A percentile compares a stretch with the other conserved stretches of the same genome.
Evolutionary conservation across 352 stramenopile genomes (phyloP).

Genomic region (Discostella stelligera): DNA sequence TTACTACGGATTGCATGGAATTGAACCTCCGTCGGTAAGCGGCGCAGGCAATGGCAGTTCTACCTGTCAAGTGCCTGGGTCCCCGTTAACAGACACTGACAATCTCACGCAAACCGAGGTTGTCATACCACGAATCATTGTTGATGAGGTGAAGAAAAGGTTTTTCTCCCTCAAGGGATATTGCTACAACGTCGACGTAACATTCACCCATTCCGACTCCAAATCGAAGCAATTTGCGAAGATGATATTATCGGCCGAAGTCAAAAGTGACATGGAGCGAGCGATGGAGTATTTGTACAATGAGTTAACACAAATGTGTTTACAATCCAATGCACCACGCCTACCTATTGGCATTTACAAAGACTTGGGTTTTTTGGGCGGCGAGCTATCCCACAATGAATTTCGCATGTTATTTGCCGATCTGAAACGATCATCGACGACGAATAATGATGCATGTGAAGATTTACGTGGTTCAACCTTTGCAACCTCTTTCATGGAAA

Average conservation of each 20-base stretch:
- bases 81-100: not conserved
- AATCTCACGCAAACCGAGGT: constrained; percentile 53
- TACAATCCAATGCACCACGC: constrained; percentile 46
- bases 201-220: constrained; percentile 70
- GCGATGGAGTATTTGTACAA: constrained; percentile 68
- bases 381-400: constrained; percentile 52
- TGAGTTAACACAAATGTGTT: constrained; percentile 60
- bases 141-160: constrained; percentile 66
- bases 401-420: constrained; percentile 54
- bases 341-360: constrained; percentile 59
- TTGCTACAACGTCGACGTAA: constrained; percentile 67
- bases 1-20: constrained; percentile 29
- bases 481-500: constrained; percentile 67
- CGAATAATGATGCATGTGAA: constrained; percentile 52
- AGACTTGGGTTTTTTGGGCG: constrained; percentile 72
- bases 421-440: constrained; percentile 11
- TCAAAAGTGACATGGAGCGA: constrained; percentile 51
- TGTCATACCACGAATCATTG: constrained; percentile 70
- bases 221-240: constrained; percentile 82
- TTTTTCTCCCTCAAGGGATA: constrained; percentile 61
- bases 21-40: not conserved
- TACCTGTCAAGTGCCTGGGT: not conserved
- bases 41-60: constrained; percentile 4
- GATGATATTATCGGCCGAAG: constrained; percentile 51
- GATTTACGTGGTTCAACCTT: constrained; percentile 64